phyloP scores from a whole-genome alignment of 331 rosid genomes.

The Stylosanthes scabra region DNA sequence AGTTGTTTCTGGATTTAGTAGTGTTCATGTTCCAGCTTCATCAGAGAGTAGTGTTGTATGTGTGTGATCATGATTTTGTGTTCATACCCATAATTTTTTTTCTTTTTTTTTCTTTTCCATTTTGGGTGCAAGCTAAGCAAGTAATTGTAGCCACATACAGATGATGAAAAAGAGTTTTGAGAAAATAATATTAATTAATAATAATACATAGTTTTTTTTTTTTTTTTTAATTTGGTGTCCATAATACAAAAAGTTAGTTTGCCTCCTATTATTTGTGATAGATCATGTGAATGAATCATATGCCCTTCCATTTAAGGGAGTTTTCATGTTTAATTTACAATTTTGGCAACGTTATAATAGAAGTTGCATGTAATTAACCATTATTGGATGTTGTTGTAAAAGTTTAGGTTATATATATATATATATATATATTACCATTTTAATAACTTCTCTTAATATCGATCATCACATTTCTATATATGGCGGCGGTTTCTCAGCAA shows the following conservation, averaged over 20 bases:
- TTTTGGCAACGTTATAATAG: too few relatives aligned
- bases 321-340: background rate
- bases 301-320: background rate
- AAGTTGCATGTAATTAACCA: too few relatives aligned
- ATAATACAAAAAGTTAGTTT: background rate
- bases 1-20: constrained; percentile 27
- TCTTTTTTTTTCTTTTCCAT: background rate
- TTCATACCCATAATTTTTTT: background rate
- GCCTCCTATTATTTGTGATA: background rate
- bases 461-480: too few relatives aligned
- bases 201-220: background rate
- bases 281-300: background rate
- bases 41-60: constrained; percentile 29
- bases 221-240: too few relatives aligned
- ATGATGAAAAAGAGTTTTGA: background rate
- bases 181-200: background rate
- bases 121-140: background rate
- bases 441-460: too few relatives aligned
- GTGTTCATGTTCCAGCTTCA: background rate
- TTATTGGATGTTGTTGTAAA: too few relatives aligned
- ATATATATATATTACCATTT: too few relatives aligned
- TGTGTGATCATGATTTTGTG: background rate
- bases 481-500: too few relatives aligned
- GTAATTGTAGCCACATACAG: background rate
- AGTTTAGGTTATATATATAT: too few relatives aligned